Conservation (phyloP, 2,329 filamentous ascomycete species). For the Lasiodiplodia sp. region DNA sequence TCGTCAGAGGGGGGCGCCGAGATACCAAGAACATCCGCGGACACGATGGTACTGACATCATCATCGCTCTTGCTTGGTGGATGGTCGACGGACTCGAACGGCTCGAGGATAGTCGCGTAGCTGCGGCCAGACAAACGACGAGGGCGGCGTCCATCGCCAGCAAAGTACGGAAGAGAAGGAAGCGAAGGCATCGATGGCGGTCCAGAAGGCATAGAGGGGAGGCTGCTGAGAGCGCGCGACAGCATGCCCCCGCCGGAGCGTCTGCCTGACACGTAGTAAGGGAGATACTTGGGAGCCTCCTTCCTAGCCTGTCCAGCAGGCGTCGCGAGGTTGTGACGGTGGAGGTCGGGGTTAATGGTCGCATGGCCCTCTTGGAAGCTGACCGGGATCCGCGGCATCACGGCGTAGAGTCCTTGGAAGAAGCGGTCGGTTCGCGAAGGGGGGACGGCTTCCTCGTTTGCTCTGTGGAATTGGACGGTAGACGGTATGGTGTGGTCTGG, state of each 20-base stretch:
- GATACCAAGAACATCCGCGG: not conserved
- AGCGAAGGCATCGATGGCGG: not conserved
- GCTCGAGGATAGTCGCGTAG: not conserved
- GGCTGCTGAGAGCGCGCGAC: not conserved
- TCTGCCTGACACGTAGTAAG: not conserved
- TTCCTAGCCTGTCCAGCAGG: not conserved
- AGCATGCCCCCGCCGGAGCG: not conserved
- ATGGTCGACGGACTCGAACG: not conserved
- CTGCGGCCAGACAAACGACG: not conserved
- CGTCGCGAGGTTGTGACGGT: not conserved
- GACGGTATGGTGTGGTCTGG: not conserved
- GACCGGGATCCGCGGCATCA: not conserved
- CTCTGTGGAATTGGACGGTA: not conserved
- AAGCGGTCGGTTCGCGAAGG: not conserved
- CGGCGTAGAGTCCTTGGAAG: not conserved
- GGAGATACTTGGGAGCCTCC: not conserved
- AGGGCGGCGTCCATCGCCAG: not conserved
- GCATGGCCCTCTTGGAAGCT: not conserved
- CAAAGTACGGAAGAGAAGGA: not conserved
- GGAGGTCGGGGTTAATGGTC: not conserved
- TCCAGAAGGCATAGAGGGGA: not conserved
- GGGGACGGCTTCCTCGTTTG: not conserved
- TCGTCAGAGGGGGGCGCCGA: not conserved
- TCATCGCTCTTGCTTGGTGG: not conserved
- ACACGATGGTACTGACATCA: not conserved